Evolutionary conservation across 148 eudicot species (phyloP).

Genomic region (Cornus controversa): DNA sequence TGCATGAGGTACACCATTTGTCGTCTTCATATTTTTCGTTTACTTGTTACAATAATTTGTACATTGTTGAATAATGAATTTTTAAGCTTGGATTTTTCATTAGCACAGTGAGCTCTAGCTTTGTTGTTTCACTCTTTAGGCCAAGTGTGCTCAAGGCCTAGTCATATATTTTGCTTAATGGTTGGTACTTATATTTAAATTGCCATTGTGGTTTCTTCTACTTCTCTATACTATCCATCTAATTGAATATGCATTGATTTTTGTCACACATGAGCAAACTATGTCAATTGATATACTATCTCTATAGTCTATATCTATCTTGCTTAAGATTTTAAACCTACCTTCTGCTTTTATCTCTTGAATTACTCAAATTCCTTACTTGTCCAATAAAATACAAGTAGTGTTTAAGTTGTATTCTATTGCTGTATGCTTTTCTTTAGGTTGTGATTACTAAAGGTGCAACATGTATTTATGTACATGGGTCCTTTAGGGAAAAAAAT

Average conservation of each 20-base stretch:
- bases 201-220: background rate
- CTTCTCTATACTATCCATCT: background rate
- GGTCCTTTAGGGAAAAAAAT: background rate
- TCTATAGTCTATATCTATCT: background rate
- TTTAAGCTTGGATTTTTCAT: background rate
- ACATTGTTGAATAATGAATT: background rate
- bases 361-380: background rate
- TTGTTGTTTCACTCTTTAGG: too few relatives aligned
- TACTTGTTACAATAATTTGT: background rate
- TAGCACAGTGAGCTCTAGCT: background rate
- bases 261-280: too few relatives aligned
- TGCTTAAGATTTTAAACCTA: too few relatives aligned
- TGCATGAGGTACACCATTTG: slow-evolving; percentile 35
- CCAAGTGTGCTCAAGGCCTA: too few relatives aligned
- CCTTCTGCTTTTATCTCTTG: too few relatives aligned
- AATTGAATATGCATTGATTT: background rate
- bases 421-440: background rate
- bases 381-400: background rate
- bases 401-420: too few relatives aligned
- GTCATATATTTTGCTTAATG: background rate
- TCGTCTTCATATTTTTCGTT: background rate
- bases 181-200: too few relatives aligned
- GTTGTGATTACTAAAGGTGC: background rate
- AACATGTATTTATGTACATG: too few relatives aligned
- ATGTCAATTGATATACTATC: background rate